Conservation (phyloP, 2,329 filamentous ascomycete species). For the Fusarium sp. region DNA sequence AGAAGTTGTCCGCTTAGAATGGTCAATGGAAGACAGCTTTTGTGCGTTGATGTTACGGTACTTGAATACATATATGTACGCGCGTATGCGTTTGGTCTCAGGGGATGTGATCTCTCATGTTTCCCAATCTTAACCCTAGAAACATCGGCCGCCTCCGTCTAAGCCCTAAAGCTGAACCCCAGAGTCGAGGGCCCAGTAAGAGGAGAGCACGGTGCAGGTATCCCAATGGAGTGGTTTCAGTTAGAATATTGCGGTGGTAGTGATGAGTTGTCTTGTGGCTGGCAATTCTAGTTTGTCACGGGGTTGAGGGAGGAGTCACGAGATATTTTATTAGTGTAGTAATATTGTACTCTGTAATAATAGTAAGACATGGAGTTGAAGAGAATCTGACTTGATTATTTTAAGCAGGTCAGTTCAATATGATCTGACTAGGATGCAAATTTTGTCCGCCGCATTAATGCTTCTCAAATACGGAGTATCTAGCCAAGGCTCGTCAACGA, state of each 20-base stretch:
- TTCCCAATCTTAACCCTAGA: slow-evolving; percentile 4
- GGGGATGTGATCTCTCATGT: slow-evolving; percentile 12
- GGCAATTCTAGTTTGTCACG: background rate
- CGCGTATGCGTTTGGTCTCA: background rate
- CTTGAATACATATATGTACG: background rate
- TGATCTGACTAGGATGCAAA: slow-evolving; percentile 19
- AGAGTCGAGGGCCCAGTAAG: background rate
- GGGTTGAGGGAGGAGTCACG: slow-evolving; percentile 6
- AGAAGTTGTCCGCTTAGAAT: slow-evolving; percentile 3
- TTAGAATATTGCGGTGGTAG: slow-evolving; percentile 6
- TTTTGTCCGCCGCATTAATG: slow-evolving; percentile 2
- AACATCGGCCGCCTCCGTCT: slow-evolving; percentile 19
- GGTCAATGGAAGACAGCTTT: background rate
- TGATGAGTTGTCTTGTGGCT: slow-evolving; percentile 13
- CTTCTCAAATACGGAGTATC: too few relatives aligned
- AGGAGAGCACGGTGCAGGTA: slow-evolving; percentile 9
- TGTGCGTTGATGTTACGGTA: background rate
- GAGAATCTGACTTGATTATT: background rate
- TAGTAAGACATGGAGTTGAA: too few relatives aligned
- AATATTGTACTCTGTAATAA: too few relatives aligned
- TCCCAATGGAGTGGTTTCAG: slow-evolving; percentile 23
- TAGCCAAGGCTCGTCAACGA: too few relatives aligned
- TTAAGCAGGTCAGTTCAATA: slow-evolving; percentile 7
- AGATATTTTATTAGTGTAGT: background rate
- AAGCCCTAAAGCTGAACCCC: slow-evolving; percentile 1